Conservation (phyloP, 352 stramenopile species). For the Thalassiosira allenii region DNA sequence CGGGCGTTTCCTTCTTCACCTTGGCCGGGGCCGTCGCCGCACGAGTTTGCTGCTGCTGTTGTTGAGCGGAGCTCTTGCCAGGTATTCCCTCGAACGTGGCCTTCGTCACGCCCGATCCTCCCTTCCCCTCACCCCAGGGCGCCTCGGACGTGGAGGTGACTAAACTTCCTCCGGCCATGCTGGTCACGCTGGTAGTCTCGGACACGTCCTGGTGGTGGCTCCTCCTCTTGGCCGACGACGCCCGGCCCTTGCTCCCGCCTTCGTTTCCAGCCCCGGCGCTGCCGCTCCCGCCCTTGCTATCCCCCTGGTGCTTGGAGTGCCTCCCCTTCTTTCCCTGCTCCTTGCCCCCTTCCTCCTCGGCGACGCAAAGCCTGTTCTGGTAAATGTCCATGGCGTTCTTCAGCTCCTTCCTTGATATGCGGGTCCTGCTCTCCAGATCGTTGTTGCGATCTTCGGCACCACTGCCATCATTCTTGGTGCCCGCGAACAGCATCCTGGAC, state of each 20-base stretch:
- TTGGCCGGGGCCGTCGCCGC: constrained; percentile 10
- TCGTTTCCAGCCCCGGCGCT: neutral
- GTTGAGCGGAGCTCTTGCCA: constrained; percentile 21
- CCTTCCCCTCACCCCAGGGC: constrained; percentile 36
- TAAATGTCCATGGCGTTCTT: constrained; percentile 84
- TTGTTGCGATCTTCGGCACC: neutral
- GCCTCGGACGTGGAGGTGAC: constrained; percentile 25
- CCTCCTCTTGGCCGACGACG: neutral
- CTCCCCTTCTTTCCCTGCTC: neutral
- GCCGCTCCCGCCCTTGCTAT: neutral
- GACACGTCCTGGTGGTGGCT: constrained; percentile 21
- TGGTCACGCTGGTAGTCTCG: constrained; percentile 48
- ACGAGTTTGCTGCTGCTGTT: constrained; percentile 25
- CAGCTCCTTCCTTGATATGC: constrained; percentile 75
- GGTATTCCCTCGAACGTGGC: constrained; percentile 61
- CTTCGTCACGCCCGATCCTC: constrained; percentile 24
- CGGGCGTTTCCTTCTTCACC: constrained; percentile 30
- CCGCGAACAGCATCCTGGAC: constrained; percentile 63
- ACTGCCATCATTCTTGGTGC: constrained; percentile 26
- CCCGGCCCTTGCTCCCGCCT: neutral
- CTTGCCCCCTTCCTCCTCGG: neutral
- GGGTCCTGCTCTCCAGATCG: constrained; percentile 51
- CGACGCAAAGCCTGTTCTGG: constrained; percentile 74
- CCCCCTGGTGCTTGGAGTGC: neutral
- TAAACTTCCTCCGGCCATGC: too few species aligned